Evolutionary conservation across 768 basidiomycete species (phyloP).

Genomic region (Solioccasus polychromus): DNA sequence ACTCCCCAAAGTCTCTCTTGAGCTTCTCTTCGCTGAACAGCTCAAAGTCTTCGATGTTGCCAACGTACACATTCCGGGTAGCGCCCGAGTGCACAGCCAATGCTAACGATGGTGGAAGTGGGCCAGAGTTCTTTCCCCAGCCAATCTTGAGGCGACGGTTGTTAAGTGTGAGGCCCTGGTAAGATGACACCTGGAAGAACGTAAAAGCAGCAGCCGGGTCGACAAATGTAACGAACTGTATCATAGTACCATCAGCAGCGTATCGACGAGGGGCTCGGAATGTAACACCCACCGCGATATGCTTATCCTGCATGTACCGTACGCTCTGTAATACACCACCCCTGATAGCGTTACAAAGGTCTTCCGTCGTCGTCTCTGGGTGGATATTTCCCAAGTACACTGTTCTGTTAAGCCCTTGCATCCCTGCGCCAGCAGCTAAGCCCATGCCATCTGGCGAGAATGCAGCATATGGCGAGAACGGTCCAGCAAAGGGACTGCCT

Average conservation of each 20-base stretch:
- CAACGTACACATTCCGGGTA: constrained; percentile 95
- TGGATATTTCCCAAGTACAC: constrained; percentile 97
- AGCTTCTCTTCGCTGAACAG: constrained; percentile 86
- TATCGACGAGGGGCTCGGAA: not conserved
- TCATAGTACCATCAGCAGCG: not conserved
- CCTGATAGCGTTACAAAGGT: constrained; percentile 92
- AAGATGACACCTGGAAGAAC: constrained; percentile 91
- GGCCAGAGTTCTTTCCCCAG: constrained; percentile 96
- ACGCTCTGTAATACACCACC: constrained; percentile 97
- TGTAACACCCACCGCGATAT: constrained; percentile 76
- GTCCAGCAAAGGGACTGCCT: constrained; percentile 30
- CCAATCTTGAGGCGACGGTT: constrained; percentile 94
- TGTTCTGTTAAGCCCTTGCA: constrained; percentile 78
- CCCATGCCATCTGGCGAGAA: constrained; percentile 44
- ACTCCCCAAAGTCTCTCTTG: constrained; percentile 92
- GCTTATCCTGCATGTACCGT: constrained; percentile 94
- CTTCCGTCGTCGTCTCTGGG: constrained; percentile 92
- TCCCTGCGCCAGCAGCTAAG: constrained; percentile 29
- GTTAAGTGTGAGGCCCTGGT: constrained; percentile 87
- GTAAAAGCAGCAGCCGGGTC: constrained; percentile 90
- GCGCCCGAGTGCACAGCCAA: constrained; percentile 91
- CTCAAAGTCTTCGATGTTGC: constrained; percentile 95
- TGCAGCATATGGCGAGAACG: constrained; percentile 49
- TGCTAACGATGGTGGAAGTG: constrained; percentile 77
- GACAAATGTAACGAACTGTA: constrained; percentile 92